Conservation (phyloP, 345 rosid genomes). For the Lumnitzera littorea region DNA sequence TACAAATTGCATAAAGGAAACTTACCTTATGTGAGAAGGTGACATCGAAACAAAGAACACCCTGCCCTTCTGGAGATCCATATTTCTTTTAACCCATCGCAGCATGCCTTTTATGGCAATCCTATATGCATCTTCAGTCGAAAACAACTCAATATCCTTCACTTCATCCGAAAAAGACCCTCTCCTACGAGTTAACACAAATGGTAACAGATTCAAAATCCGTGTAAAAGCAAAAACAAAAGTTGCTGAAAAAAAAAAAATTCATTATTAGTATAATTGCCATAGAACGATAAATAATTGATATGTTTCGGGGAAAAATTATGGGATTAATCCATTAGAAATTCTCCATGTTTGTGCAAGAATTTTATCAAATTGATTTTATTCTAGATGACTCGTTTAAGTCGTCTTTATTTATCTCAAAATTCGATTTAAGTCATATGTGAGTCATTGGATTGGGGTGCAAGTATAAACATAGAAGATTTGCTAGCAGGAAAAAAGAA, state of each 20-base stretch:
- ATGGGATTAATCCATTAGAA: no score
- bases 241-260: not conserved
- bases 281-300: no score
- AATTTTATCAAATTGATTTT: no score
- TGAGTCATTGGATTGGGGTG: no score
- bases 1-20: not conserved
- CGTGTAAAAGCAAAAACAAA: not conserved
- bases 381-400: no score
- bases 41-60: constrained; percentile 20
- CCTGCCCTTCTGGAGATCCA: constrained; percentile 8
- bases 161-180: constrained; percentile 18
- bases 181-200: constrained; percentile 1
- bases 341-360: no score
- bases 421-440: no score
- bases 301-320: no score
- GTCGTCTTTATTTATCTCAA: no score
- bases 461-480: no score
- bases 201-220: not conserved
- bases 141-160: constrained; percentile 9
- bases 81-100: constrained; percentile 11
- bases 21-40: constrained; percentile 17
- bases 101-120: constrained; percentile 16
- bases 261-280: no score
- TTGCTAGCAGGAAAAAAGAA: no score
- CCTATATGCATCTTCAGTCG: constrained; percentile 16